Conservation (phyloP, 1,284 basidiomycete species). For the Puccinia novopanici region DNA sequence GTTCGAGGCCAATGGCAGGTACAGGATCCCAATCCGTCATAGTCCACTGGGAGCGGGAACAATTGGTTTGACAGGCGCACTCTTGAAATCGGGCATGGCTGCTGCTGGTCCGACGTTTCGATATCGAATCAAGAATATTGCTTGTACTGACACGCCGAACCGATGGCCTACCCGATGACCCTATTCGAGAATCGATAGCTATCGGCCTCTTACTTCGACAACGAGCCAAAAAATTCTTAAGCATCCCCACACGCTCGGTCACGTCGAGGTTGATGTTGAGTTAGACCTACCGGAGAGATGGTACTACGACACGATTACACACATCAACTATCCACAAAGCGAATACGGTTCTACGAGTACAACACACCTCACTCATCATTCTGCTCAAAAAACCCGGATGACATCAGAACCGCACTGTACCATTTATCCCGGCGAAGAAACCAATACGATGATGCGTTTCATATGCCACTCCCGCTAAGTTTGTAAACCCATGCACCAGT, state of each 20-base stretch:
- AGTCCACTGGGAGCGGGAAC: not conserved
- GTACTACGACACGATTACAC: too few species aligned
- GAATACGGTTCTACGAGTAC: too few species aligned
- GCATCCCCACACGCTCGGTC: not conserved
- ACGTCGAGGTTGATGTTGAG: too few species aligned
- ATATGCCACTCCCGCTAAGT: too few species aligned
- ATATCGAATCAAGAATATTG: not conserved
- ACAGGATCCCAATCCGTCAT: not conserved
- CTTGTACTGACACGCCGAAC: not conserved
- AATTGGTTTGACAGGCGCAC: not conserved
- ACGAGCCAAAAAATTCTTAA: not conserved
- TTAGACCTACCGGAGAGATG: too few species aligned
- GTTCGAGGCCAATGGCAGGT: conserved; percentile 86
- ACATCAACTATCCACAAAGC: too few species aligned
- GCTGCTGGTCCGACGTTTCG: not conserved
- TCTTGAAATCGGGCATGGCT: not conserved
- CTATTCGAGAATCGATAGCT: not conserved
- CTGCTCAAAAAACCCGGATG: too few species aligned
- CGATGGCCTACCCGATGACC: not conserved
- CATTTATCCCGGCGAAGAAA: too few species aligned
- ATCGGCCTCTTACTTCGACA: not conserved
- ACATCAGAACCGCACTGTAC: too few species aligned
- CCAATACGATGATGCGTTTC: too few species aligned
- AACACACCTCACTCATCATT: too few species aligned
- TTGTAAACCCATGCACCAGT: too few species aligned